Evolutionary conservation across 305 asterid genomes (phyloP), one percentile per base, ranked within the genome.

Genomic region (Euphrasia arctica): DNA sequence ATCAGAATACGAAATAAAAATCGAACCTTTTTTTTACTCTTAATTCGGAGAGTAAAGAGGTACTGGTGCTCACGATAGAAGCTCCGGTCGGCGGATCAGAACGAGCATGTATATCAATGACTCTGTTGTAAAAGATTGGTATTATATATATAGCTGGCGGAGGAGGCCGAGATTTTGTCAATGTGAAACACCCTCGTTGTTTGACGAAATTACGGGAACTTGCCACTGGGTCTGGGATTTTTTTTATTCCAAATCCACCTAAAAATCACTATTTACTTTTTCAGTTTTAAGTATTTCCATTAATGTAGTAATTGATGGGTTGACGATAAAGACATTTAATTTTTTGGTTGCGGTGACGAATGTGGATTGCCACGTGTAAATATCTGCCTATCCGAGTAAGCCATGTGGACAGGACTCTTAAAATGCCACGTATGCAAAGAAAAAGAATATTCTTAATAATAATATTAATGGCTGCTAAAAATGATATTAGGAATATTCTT

Each of bases 21-120:
- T 28, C 4, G 18, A 31, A 62, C n/a, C 22, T 10, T 3, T 15
- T 4, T 22, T 9, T 34, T 4, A 7, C 48, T 60, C 36, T 41
- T 15, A 50, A 55, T 56, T 31, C 58, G 62, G 68, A 70, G 66
- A 75, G 65, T 54, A 66, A 76, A 11, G 43, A 15, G 66, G 69
- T 68, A 69, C 4, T 49, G 36, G 58, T 66, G 70, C 70, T 61
- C 3, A 45, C 36, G 32, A 66, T 64, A 62, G 62, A 64, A 60
- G 14, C 63, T 61, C 67, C 65, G 68, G 77, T 70, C 80, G 80
- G 85, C 77, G 82, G 80, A 69, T 77, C 71, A 57, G 70, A 58
- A 62, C 43, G 39, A 58, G 74, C 63, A 73, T 55, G 60, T 28
- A 74, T 49, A 49, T 34, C 69, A 22, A 63, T 51, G 70, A 42